Evolutionary conservation across 371 early-diverging fungal genomes (phyloP).

Genomic region (Mucor racemosus): DNA sequence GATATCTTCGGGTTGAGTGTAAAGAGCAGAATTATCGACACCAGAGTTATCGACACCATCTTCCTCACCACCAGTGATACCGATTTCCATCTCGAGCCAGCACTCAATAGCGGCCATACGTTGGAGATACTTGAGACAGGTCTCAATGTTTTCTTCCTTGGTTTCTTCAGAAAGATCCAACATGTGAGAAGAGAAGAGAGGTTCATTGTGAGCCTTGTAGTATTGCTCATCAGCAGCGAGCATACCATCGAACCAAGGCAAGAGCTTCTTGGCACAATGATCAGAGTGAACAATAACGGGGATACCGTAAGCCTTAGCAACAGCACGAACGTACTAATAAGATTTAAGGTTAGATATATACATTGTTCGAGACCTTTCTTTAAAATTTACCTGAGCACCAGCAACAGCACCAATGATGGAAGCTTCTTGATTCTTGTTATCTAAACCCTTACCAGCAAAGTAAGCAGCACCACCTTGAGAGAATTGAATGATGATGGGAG

Average conservation of each 20-base stretch:
- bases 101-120: slow-evolving; percentile 86
- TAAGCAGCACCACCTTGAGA: slow-evolving; percentile 89
- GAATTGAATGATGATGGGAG: slow-evolving; percentile 92
- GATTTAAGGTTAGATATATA: not conserved
- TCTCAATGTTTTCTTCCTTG: slow-evolving; percentile 90
- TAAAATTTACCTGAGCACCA: slow-evolving; percentile 68
- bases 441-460: slow-evolving; percentile 89
- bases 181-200: slow-evolving; percentile 95
- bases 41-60: slow-evolving; percentile 93
- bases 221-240: slow-evolving; percentile 88
- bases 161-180: slow-evolving; percentile 90
- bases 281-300: slow-evolving; percentile 91
- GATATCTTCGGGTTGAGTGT: slow-evolving; percentile 93
- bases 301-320: slow-evolving; percentile 89
- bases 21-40: slow-evolving; percentile 84
- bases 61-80: slow-evolving; percentile 95
- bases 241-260: slow-evolving; percentile 95
- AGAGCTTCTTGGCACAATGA: slow-evolving; percentile 93
- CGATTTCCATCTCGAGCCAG: slow-evolving; percentile 93
- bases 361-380: not conserved
- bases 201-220: slow-evolving; percentile 88
- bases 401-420: slow-evolving; percentile 88
- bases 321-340: slow-evolving; percentile 72
- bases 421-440: slow-evolving; percentile 86
- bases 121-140: slow-evolving; percentile 84